A percentile compares a stretch with the other conserved stretches of the same genome.
phyloP scores from a whole-genome alignment of 495 filamentous ascomycete species.

The Podospora sp. region DNA sequence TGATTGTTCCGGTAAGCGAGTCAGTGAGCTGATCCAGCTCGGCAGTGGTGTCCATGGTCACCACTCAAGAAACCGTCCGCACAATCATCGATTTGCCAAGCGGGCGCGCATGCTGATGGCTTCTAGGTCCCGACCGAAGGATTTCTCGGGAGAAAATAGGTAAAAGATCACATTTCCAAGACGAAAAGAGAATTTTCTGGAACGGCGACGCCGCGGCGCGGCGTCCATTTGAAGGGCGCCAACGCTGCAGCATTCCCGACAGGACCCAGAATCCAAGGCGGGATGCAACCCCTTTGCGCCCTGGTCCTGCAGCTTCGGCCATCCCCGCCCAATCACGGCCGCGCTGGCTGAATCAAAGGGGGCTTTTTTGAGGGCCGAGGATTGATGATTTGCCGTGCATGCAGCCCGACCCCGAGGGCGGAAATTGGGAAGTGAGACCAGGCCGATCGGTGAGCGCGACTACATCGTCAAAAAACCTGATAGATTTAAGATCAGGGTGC shows the following conservation, averaged over 20 bases:
- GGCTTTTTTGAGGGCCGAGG: not conserved
- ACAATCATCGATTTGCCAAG: not conserved
- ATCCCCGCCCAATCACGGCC: not conserved
- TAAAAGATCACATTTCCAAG: not conserved
- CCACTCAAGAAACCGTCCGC: not conserved
- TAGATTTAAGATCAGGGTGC: too few species aligned
- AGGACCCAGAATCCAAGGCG: not conserved
- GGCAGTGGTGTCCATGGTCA: not conserved
- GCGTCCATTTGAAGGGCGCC: not conserved
- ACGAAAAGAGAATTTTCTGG: not conserved
- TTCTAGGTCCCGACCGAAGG: not conserved
- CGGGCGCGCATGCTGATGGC: not conserved
- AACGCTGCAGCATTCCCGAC: not conserved
- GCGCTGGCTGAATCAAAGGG: not conserved
- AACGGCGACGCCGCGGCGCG: not conserved
- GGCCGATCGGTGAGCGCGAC: not conserved
- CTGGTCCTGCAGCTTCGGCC: not conserved
- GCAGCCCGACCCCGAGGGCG: not conserved
- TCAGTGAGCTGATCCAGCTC: not conserved
- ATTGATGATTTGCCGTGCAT: not conserved
- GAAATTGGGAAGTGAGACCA: not conserved
- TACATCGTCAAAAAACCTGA: too few species aligned
- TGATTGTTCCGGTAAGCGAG: not conserved
- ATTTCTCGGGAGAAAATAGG: not conserved
- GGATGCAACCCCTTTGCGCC: not conserved